These are phyloP conservation scores for Heterobasidion parviporum DNA, from an alignment of 1,284 basidiomycete genomes.

Conservation along the genomic window DNA sequence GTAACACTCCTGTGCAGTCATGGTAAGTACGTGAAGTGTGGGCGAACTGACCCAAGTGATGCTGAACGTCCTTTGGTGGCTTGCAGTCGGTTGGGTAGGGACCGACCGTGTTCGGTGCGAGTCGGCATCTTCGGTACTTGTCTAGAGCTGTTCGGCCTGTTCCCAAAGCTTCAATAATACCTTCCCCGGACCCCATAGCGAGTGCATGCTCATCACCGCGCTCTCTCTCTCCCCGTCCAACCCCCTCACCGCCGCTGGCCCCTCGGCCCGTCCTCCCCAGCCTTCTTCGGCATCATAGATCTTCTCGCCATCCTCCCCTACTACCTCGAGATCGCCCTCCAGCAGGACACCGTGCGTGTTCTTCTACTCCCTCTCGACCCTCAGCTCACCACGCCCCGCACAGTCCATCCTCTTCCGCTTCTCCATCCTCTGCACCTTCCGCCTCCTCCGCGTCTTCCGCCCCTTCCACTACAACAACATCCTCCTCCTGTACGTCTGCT, in stretches of 20 bases:
- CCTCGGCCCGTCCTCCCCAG: slow-evolving; percentile 23
- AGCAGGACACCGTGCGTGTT: slow-evolving; percentile 71
- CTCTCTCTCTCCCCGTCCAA: no score
- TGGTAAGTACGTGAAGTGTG: no score
- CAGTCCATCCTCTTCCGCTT: slow-evolving; percentile 79
- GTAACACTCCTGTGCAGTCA: no score
- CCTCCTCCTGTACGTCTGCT: slow-evolving; percentile 76
- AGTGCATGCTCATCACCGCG: no score
- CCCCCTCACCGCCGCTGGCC: not conserved
- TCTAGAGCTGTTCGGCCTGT: no score
- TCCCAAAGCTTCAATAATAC: no score
- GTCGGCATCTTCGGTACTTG: no score
- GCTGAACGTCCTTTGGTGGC: no score
- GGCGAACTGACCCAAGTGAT: no score
- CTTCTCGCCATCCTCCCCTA: slow-evolving; percentile 80
- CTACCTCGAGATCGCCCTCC: slow-evolving; percentile 77
- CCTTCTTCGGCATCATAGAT: slow-evolving; percentile 83
- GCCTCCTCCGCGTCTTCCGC: slow-evolving; percentile 78
- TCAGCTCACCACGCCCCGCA: not conserved
- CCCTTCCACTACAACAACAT: slow-evolving; percentile 81
- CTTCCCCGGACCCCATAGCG: no score
- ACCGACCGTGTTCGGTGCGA: no score
- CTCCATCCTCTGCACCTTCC: slow-evolving; percentile 78
- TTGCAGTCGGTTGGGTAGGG: no score
- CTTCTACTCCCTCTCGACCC: not conserved